A percentile compares a stretch with the other conserved stretches of the same genome.
Conservation (phyloP, 768 basidiomycete species). For the Pisolithus sp. region DNA sequence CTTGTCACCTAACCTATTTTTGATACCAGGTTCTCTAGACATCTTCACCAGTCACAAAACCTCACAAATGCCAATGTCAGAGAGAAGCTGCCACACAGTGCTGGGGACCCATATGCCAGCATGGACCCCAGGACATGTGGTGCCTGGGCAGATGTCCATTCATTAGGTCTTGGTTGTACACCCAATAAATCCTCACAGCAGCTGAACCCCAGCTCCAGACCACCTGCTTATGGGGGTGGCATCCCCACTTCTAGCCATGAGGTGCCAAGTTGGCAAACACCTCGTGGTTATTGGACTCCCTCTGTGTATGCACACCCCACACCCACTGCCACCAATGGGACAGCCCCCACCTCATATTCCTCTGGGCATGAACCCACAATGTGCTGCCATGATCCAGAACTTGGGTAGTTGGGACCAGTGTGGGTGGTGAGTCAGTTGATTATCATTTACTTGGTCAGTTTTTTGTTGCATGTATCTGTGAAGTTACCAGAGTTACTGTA, state of each 20-base stretch:
- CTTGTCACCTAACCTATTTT: background rate
- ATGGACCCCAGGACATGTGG: constrained; percentile 64
- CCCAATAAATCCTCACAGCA: constrained; percentile 77
- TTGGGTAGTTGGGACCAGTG: constrained; percentile 30
- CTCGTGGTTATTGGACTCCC: constrained; percentile 39
- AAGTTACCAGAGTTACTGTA: constrained; percentile 21
- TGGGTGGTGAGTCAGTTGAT: constrained; percentile 27
- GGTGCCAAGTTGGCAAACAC: constrained; percentile 26
- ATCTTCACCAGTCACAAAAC: constrained; percentile 72
- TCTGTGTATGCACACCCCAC: constrained; percentile 38
- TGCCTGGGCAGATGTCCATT: constrained; percentile 72
- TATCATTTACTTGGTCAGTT: constrained; percentile 9
- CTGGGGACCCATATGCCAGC: constrained; percentile 72
- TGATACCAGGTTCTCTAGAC: constrained; percentile 34
- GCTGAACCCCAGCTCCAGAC: constrained; percentile 31
- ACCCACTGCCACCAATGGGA: constrained; percentile 36
- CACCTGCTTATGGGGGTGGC: constrained; percentile 28
- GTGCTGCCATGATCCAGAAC: constrained; percentile 60
- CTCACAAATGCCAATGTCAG: constrained; percentile 44
- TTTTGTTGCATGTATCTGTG: constrained; percentile 9
- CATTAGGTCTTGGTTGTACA: constrained; percentile 61
- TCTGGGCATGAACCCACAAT: constrained; percentile 59
- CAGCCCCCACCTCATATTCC: constrained; percentile 41
- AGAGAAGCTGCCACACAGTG: constrained; percentile 75
- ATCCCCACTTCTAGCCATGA: constrained; percentile 23